Conservation (phyloP, 257 asterid genomes). For the Coffea eugenioides region DNA sequence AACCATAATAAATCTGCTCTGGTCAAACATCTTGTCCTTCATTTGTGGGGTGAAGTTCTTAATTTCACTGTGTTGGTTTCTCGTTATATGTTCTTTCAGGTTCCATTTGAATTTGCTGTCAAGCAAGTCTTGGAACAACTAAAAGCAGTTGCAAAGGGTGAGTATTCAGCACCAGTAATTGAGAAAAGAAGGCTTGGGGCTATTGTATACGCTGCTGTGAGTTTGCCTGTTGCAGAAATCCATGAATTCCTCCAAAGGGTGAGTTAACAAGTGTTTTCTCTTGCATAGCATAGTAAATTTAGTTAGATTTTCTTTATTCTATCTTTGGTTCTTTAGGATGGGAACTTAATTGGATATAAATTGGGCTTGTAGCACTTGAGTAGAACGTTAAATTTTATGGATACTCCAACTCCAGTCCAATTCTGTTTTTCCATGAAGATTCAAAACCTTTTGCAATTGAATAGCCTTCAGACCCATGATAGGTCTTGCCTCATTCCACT, state of each 20-base stretch:
- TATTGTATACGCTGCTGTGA: slow-evolving; percentile 78
- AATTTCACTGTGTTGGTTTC: neutral
- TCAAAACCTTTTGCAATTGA: neutral
- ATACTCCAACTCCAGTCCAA: neutral
- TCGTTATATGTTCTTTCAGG: slow-evolving; percentile 42
- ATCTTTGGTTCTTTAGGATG: neutral
- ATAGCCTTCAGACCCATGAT: neutral
- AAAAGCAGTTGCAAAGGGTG: slow-evolving; percentile 73
- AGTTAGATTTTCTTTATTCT: neutral
- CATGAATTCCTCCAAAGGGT: slow-evolving; percentile 49
- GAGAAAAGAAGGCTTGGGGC: slow-evolving; percentile 66
- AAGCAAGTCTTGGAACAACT: slow-evolving; percentile 65
- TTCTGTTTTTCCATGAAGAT: neutral
- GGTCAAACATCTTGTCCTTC: neutral
- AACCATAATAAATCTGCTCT: neutral
- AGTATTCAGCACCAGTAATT: slow-evolving; percentile 54
- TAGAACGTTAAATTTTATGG: too few relatives aligned
- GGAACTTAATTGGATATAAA: neutral
- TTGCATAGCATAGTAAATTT: neutral
- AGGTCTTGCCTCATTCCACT: neutral
- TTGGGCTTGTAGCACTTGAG: neutral
- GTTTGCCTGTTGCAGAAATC: slow-evolving; percentile 67
- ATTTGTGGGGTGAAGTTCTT: neutral
- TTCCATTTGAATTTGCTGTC: slow-evolving; percentile 68
- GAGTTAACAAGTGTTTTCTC: slow-evolving; percentile 28